These are phyloP conservation scores for Cyamopsis tetragonoloba DNA, from an alignment of 306 rosid species.

Conservation along the genomic window DNA sequence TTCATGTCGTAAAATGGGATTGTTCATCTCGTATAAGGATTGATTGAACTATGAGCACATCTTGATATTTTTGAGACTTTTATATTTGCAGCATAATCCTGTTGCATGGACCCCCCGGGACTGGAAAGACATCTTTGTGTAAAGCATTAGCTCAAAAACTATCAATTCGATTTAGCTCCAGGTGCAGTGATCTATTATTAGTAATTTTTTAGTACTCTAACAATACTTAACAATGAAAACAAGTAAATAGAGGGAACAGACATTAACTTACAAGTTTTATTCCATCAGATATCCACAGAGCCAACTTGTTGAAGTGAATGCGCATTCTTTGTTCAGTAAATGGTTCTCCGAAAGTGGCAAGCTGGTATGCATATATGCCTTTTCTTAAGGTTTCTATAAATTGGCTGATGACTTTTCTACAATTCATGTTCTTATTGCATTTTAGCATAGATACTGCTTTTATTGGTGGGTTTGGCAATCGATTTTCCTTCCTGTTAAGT, in stretches of 20 bases:
- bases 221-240: constrained; percentile 7
- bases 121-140: constrained; percentile 93
- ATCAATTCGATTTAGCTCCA: constrained; percentile 67
- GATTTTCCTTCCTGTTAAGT: background rate
- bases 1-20: background rate
- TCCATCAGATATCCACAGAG: constrained; percentile 67
- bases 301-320: constrained; percentile 91
- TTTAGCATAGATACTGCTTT: background rate
- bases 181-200: constrained; percentile 45
- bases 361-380: constrained; percentile 61
- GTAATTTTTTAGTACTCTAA: background rate
- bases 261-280: constrained; percentile 8
- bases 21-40: too few relatives aligned
- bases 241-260: background rate
- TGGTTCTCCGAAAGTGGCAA: constrained; percentile 99
- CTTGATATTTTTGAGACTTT: constrained; percentile 15
- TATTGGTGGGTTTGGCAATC: background rate
- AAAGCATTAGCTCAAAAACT: constrained; percentile 96
- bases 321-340: constrained; percentile 98
- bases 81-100: constrained; percentile 64
- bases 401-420: constrained; percentile 2
- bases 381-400: constrained; percentile 13
- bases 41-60: background rate
- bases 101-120: constrained; percentile 96
- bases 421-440: background rate